Base-by-base conservation (phyloP, 2,329 filamentous ascomycete species). In the Colletotrichum trifolii region DNA sequence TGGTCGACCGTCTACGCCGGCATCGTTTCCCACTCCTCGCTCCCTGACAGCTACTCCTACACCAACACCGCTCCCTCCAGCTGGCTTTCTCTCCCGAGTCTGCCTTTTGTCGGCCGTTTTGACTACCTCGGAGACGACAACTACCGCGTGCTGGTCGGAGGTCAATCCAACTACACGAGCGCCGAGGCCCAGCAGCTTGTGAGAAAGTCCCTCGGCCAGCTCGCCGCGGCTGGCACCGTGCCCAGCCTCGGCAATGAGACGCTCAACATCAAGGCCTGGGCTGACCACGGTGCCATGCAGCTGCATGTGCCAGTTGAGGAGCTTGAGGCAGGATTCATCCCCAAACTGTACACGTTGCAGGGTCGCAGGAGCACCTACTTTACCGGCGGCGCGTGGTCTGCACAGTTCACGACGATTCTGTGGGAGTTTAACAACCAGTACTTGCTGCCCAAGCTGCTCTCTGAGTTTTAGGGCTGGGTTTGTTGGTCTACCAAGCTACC, bases 351-450 rank as follows among this genome's bases (percentile, higher is more conserved):
- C 43, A 72, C 69, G 0, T 69, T 81, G 25, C 78, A 82, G 69
- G 79, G 79, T 2, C 66, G 72, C 39, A 69, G 72, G 9, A 75
- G 71, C n/a, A 82, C 79, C 2, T 82, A 73, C 70, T 81, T 76
- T 58, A 79, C 80, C 0, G 79, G 77, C 0, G 77, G 69, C 3
- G 72, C 74, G 2, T 78, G 72, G 60, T 60, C 71, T 6, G 69
- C 69, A 15, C 73, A 77, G 54, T 76, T 76, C 54, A 70, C 73
- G 43, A 71, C 75, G 1, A 69, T 74, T 6, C 43, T 78, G 11
- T 78, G 76, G 76, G 70, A 71, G 25, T 76, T 71, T 62, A 76
- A 74, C 54, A 72, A 76, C 54, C 54, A 70, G 13, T 66, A 45
- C 1, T 43, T 76, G 8, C 39, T 76, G 13, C 72, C 73, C 1